A percentile compares a stretch with the other conserved stretches of the same genome.
phyloP scores from a whole-genome alignment of 2,329 filamentous ascomycete genomes.

The Cryphonectria radicalis region DNA sequence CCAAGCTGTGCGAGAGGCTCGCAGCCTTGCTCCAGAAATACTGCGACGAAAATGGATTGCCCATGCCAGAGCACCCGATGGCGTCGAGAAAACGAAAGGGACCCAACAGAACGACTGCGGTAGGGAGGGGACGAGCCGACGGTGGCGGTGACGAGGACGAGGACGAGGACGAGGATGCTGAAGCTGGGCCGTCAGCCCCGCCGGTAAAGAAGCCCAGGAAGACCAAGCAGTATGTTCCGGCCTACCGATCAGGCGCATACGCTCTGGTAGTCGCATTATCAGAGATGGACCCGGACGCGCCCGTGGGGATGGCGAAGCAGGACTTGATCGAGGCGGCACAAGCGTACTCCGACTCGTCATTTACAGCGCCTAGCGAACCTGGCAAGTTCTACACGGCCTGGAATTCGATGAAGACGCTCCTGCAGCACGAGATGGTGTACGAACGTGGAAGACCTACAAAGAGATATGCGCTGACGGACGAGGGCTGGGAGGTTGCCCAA shows the following conservation, averaged over 20 bases:
- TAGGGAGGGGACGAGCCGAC: constrained; percentile 36
- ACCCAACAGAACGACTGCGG: constrained; percentile 34
- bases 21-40: constrained; percentile 63
- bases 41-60: constrained; percentile 68
- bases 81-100: constrained; percentile 46
- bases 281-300: constrained; percentile 57
- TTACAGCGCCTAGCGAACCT: constrained; percentile 68
- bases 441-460: constrained; percentile 70
- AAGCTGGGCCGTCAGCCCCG: constrained; percentile 42
- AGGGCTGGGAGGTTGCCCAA: constrained; percentile 75
- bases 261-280: constrained; percentile 71
- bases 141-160: constrained; percentile 35
- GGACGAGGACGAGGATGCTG: constrained; percentile 43
- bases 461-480: constrained; percentile 73
- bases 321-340: constrained; percentile 73
- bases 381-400: constrained; percentile 79
- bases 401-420: constrained; percentile 79
- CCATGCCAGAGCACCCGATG: constrained; percentile 64
- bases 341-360: constrained; percentile 73
- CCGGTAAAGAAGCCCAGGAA: constrained; percentile 61
- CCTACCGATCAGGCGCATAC: constrained; percentile 74
- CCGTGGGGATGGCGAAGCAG: constrained; percentile 66
- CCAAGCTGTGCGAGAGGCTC: constrained; percentile 71
- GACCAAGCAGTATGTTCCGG: constrained; percentile 71
- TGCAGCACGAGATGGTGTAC: constrained; percentile 74